Base-by-base conservation (phyloP, 75 land plant species). In the Sequoia sempervirens region DNA sequence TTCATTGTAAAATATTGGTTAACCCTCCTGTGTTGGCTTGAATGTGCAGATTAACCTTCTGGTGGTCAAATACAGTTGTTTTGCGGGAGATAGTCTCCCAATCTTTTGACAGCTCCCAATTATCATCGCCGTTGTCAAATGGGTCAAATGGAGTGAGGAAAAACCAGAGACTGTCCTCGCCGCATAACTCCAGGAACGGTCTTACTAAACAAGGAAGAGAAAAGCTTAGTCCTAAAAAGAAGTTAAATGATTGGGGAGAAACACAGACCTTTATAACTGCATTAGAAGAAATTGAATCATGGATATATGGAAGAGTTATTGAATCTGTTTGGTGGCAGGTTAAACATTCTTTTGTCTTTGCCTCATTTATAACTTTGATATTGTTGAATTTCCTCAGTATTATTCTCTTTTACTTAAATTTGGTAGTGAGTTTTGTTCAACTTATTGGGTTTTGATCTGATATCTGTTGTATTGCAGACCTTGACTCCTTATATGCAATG, bases 251-350 rank as follows among this genome's bases (percentile, higher is more conserved):
- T 81, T 97, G 99, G 99, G 87, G 88, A 47, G 93, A 94, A 61
- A 91, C 88, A 30, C 83, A 87, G 45, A 91, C 99, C 36, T 92
- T 94, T 75, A 90, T 85, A n/a, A 64, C 88, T 87, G 93, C 95
- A 18, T 76, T 97, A 72, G 88, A 92, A 76, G 92, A 89, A 85
- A 87, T 94, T 38, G 99, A 97, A 82, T 84, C 90, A 41, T 97
- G 99, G 99, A 94, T 97, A 17, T 93, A 93, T 80, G 91, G 87
- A 13, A 90, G 96, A 80, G 86, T 94, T 9, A 90, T 97, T 79
- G 99, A 97, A 85, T 95, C 96, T 68, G 90, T 97, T 37, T 97
- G 99, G 99, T 97, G 99, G 98, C 99, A 97, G 99, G 99, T 96
- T 82, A 68, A 84, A 45, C 66, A 46, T 82, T 32, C 28, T 66